Evolutionary conservation across 2,329 filamentous ascomycete genomes (phyloP), one percentile per base, ranked within the genome.

Genomic region (Hymenoscyphus scutula): DNA sequence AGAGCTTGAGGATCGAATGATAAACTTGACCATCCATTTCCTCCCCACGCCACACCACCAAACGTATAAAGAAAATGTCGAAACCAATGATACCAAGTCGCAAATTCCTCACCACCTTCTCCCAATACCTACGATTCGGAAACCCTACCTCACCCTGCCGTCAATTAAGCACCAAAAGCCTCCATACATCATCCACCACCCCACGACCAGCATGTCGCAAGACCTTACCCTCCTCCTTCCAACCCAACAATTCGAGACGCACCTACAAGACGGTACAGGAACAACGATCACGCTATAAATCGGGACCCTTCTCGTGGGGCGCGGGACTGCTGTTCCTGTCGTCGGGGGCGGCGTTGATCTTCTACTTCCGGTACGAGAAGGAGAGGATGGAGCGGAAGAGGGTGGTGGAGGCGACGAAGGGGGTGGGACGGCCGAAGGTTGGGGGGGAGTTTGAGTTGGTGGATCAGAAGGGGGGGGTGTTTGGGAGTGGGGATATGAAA

Each of bases 331-430:
- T 99, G 67, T 98, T 99, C 79, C 82, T 98, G 67, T 74, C 84
- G 55, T 89, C 92, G 2, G 92, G 91, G 70, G 87, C 80, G 13
- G 89, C 86, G 30, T 82, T 99, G 72, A 87, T 92, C 64, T 85
- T 91, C 77, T 99, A 98, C 76, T 98, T 99, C 77, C 91, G 93
- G 72, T 86, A 88, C 71, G 95, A 99, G 77, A 98, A 98, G 81
- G 86, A 86, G 71, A 89, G 95, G 72, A 89, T 99, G 86, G 88
- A 95, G 74, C 86, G 93, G 66, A 90, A 93, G 80, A 85, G 92
- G 62, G 86, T 97, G 69, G 92, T 92, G 7, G 93, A 98, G 74
- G 90, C 94, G 70, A 90, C 89, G 68, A 99, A 99, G 79, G 93
- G 94, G 11, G 88, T 97, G 5, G 95, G 95, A 1, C 89, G 86